Evolutionary conservation across 495 filamentous ascomycete genomes (phyloP).

Genomic region (Penicillium paradoxum): DNA sequence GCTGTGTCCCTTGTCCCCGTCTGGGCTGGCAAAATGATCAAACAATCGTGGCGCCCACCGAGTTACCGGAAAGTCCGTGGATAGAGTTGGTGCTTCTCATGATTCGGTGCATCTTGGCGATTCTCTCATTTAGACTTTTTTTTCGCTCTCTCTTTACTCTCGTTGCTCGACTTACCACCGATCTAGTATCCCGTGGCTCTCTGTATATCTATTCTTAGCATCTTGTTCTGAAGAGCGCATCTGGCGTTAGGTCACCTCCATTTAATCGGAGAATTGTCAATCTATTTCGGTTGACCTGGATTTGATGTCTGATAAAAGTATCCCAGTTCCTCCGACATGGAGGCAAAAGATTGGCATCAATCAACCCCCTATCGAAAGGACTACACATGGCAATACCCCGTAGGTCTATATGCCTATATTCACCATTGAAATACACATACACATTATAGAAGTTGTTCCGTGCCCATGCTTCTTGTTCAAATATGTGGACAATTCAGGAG

Average conservation of each 20-base stretch:
- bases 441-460: no score
- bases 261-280: not conserved
- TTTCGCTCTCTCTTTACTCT: not conserved
- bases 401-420: no score
- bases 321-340: not conserved
- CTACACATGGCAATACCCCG: not conserved
- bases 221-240: not conserved
- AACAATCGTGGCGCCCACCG: conserved; percentile 82
- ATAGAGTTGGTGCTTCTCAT: not conserved
- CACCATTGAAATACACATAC: no score
- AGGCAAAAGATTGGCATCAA: no score
- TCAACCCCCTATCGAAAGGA: not conserved
- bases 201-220: not conserved
- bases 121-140: not conserved
- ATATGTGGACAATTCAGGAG: no score
- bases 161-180: not conserved
- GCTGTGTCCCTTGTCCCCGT: conserved; percentile 81
- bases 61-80: conserved; percentile 93
- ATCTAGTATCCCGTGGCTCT: not conserved
- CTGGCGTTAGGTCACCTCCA: not conserved
- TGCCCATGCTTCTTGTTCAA: no score
- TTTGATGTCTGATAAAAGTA: not conserved
- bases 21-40: conserved; percentile 75
- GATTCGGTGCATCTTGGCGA: not conserved
- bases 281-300: not conserved